Percentiles rank a stretch among this genome's conserved stretches.
phyloP scores from a whole-genome alignment of 148 eudicot genomes.

The Persicaria maculosa region DNA sequence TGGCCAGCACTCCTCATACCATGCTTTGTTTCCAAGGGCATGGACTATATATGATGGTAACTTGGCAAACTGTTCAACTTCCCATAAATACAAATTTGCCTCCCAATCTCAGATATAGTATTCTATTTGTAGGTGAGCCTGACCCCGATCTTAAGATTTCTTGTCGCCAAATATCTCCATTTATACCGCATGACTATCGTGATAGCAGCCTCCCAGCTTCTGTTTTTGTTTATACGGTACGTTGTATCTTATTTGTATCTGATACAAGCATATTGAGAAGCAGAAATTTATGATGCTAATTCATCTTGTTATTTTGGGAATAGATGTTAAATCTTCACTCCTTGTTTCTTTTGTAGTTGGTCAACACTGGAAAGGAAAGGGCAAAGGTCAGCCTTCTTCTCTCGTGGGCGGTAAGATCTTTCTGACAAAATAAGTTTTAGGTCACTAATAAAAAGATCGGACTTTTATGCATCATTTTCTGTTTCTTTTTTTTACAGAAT shows the following conservation, averaged over 20 bases:
- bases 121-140: conserved; percentile 74
- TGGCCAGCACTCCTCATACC: conserved; percentile 98
- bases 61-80: conserved; percentile 9
- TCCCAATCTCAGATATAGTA: neutral
- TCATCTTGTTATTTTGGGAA: neutral
- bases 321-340: neutral
- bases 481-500: conserved; percentile 43
- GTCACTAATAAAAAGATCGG: neutral
- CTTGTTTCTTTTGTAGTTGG: conserved; percentile 52
- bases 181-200: conserved; percentile 87
- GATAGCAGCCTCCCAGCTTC: conserved; percentile 97
- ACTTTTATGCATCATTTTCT: conserved; percentile 2
- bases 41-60: conserved; percentile 99
- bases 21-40: conserved; percentile 94
- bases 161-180: conserved; percentile 97
- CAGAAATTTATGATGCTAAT: neutral
- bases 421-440: neutral
- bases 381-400: conserved; percentile 94
- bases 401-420: conserved; percentile 91
- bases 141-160: conserved; percentile 96
- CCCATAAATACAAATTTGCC: neutral
- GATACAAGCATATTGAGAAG: neutral
- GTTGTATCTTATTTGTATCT: conserved; percentile 10
- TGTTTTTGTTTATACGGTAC: conserved; percentile 93
- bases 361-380: conserved; percentile 91